Evolutionary conservation across 345 rosid genomes (phyloP).

Genomic region (Camelina sativa): DNA sequence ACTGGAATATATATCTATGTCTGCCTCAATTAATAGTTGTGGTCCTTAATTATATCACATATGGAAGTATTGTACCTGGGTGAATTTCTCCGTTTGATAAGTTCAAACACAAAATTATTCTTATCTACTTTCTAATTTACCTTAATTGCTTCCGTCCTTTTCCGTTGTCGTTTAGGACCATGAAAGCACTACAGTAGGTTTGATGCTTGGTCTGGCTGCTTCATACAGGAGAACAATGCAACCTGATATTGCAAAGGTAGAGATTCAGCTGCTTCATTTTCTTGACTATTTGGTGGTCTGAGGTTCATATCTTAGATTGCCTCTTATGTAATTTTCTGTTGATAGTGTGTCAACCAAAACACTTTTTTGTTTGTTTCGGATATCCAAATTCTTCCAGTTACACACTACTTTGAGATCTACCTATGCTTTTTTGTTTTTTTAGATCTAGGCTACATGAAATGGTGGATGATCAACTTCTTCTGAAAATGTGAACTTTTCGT

Average conservation of each 20-base stretch:
- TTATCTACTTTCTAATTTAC: conserved; percentile 11
- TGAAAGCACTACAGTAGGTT: conserved; percentile 89
- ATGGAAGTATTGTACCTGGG: conserved; percentile 9
- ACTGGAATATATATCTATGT: background rate
- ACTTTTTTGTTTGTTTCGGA: background rate
- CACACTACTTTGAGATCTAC: conserved; percentile 18
- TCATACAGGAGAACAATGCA: conserved; percentile 95
- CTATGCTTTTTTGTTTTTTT: conserved; percentile 16
- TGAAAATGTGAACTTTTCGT: background rate
- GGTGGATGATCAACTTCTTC: conserved; percentile 29
- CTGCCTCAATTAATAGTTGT: background rate
- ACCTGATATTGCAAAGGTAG: conserved; percentile 87
- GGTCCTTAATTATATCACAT: conserved; percentile 15
- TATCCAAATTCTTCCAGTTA: conserved; percentile 16
- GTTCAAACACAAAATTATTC: conserved; percentile 23
- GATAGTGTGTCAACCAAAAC: conserved; percentile 23
- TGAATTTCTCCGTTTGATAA: conserved; percentile 10
- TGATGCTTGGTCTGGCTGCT: conserved; percentile 97
- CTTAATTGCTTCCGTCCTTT: conserved; percentile 28
- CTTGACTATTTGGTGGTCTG: conserved; percentile 26
- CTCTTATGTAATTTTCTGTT: conserved; percentile 1
- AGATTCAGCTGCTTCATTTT: conserved; percentile 29
- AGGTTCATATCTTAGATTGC: conserved; percentile 21
- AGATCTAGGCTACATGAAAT: conserved; percentile 15
- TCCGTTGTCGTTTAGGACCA: conserved; percentile 64